These are phyloP conservation scores for Backusella luteola DNA, from an alignment of 192 early-diverging fungal species.

Conservation along the genomic window DNA sequence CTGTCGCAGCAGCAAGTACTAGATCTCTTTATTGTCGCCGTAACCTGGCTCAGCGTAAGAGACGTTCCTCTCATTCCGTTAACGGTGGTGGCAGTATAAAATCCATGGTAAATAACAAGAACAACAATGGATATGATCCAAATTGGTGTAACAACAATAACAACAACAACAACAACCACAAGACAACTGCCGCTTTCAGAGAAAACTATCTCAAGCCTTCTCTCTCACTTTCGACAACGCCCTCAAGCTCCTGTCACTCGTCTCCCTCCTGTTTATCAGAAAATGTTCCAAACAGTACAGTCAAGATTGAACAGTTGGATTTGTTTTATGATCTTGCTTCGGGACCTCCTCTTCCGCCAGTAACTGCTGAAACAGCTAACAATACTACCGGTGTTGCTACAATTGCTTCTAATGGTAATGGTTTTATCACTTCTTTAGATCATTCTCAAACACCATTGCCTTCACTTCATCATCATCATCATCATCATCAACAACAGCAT, in stretches of 20 bases:
- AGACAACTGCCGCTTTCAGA: not conserved
- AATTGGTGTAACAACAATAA: conserved; percentile 4
- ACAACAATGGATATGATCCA: not conserved
- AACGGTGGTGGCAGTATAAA: not conserved
- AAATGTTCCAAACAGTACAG: not conserved
- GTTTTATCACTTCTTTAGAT: not conserved
- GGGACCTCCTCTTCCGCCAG: not conserved
- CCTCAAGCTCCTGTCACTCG: not conserved
- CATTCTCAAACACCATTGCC: not conserved
- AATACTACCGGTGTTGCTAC: not conserved
- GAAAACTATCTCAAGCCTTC: not conserved
- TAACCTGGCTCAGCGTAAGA: not conserved
- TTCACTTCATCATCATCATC: not conserved
- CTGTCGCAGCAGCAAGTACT: not conserved
- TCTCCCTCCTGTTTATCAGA: not conserved
- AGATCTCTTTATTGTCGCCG: not conserved
- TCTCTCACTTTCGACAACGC: not conserved
- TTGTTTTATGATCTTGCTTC: not conserved
- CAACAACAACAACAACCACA: not conserved
- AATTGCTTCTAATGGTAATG: conserved; percentile 1
- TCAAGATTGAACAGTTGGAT: not conserved
- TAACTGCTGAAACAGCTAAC: conserved; percentile 2
- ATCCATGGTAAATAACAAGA: not conserved
- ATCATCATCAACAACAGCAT: not conserved
- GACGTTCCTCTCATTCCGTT: not conserved